phyloP scores from a whole-genome alignment of 768 basidiomycete genomes.

The Russula emetica region DNA sequence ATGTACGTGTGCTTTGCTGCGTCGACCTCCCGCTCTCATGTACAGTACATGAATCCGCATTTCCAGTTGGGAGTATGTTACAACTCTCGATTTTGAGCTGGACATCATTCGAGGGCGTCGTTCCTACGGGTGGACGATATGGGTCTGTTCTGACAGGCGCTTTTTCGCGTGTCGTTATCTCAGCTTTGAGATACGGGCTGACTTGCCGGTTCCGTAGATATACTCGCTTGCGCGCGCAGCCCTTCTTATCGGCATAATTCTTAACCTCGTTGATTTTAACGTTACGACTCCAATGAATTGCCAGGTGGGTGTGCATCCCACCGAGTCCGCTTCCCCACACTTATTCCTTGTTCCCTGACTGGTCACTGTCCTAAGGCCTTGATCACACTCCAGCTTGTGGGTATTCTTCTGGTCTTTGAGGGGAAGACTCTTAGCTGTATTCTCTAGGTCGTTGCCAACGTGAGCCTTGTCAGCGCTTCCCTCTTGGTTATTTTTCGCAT shows the following conservation, averaged over 20 bases:
- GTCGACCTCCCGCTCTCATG: neutral
- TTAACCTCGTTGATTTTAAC: neutral
- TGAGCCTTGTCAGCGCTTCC: neutral
- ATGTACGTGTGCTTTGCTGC: neutral
- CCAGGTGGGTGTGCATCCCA: neutral
- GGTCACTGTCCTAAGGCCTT: neutral
- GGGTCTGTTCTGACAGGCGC: neutral
- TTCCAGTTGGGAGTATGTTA: constrained; percentile 2
- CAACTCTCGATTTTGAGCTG: neutral
- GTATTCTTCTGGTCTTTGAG: neutral
- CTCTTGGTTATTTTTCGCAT: neutral
- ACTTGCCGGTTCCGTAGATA: neutral
- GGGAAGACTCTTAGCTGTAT: neutral
- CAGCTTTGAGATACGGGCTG: no score
- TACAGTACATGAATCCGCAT: neutral
- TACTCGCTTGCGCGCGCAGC: neutral
- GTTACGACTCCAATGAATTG: neutral
- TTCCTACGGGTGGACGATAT: constrained; percentile 15
- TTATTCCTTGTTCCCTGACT: neutral
- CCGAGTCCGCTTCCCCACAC: neutral
- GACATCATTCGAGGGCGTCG: constrained; percentile 2
- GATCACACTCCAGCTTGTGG: neutral
- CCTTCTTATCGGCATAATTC: neutral
- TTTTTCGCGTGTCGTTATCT: neutral
- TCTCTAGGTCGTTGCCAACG: neutral